phyloP scores from a whole-genome alignment of 2,329 filamentous ascomycete genomes.

The Teratosphaeria destructans region DNA sequence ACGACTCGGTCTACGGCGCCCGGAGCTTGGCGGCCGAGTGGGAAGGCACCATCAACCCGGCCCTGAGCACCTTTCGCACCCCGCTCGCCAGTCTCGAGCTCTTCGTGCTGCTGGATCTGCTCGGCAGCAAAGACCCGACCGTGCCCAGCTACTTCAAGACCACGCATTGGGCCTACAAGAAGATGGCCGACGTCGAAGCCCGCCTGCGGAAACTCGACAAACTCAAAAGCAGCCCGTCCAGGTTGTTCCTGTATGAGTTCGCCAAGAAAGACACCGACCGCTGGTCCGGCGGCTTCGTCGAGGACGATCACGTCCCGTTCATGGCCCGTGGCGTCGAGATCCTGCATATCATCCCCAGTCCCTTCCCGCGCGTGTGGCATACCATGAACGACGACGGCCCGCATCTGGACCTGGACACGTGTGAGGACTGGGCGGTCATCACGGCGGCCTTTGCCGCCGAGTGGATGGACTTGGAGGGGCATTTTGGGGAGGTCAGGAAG shows the following conservation, averaged over 20 bases:
- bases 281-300: slow-evolving; percentile 43
- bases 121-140: slow-evolving; percentile 57
- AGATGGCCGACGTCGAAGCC: slow-evolving; percentile 62
- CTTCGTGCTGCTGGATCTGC: slow-evolving; percentile 83
- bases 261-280: slow-evolving; percentile 39
- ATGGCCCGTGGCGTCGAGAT: slow-evolving; percentile 76
- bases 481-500: slow-evolving; percentile 24
- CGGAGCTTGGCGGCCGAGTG: slow-evolving; percentile 67
- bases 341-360: slow-evolving; percentile 75
- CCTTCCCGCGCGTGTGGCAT: slow-evolving; percentile 84
- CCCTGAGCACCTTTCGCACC: slow-evolving; percentile 63
- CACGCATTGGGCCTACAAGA: slow-evolving; percentile 86
- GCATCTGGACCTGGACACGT: slow-evolving; percentile 68
- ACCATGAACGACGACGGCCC: slow-evolving; percentile 70
- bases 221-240: slow-evolving; percentile 29
- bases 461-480: slow-evolving; percentile 75
- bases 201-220: slow-evolving; percentile 52
- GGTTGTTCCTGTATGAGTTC: slow-evolving; percentile 55
- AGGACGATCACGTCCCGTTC: slow-evolving; percentile 90
- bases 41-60: slow-evolving; percentile 60
- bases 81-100: slow-evolving; percentile 71
- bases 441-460: slow-evolving; percentile 76
- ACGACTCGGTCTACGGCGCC: slow-evolving; percentile 81
- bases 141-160: slow-evolving; percentile 81
- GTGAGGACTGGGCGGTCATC: slow-evolving; percentile 80